Evolutionary conservation across 73 alveolate genomes (phyloP).

Genomic region (Paramecium caudatum): DNA sequence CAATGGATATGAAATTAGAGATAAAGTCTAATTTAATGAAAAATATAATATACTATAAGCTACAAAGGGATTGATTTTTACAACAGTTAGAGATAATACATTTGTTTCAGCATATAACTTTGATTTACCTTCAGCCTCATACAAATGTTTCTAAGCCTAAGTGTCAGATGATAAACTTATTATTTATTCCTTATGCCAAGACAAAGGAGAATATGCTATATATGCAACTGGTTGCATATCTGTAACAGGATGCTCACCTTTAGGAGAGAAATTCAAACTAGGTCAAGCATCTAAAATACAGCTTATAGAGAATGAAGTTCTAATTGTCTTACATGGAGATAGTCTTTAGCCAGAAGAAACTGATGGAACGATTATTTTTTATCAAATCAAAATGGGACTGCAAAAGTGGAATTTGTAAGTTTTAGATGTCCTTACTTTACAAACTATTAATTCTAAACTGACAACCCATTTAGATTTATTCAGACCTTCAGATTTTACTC

Average conservation of each 20-base stretch:
- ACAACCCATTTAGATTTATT: background rate
- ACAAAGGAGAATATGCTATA: background rate
- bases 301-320: background rate
- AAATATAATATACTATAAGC: background rate
- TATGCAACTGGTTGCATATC: constrained; percentile 30
- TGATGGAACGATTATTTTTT: constrained; percentile 19
- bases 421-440: background rate
- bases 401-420: background rate
- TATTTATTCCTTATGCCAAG: background rate
- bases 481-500: background rate
- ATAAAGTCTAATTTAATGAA: background rate
- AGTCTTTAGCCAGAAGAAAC: background rate
- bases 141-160: background rate
- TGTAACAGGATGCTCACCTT: constrained; percentile 31
- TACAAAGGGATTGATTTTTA: constrained; percentile 1
- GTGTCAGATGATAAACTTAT: background rate
- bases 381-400: background rate
- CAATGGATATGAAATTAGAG: background rate
- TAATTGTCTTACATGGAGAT: constrained; percentile 10
- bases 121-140: constrained; percentile 7
- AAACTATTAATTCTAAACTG: background rate
- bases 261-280: background rate
- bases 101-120: background rate
- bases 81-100: background rate
- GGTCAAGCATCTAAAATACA: constrained; percentile 9